Evolutionary conservation across 2,329 filamentous ascomycete genomes (phyloP).

Genomic region (Verticillium isaacii): DNA sequence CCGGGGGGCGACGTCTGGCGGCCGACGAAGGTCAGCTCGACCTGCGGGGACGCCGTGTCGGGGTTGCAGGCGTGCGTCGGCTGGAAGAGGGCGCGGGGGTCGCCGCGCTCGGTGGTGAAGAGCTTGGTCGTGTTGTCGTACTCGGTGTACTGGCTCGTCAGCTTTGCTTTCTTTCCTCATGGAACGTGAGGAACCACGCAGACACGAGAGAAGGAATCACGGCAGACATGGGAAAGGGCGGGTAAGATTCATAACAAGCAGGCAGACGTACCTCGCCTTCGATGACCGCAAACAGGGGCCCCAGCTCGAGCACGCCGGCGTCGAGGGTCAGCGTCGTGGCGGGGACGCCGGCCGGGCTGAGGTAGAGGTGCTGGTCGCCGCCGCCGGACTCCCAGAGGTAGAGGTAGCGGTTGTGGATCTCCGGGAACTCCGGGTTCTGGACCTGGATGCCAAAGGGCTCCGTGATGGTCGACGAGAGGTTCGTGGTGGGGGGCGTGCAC

Average conservation of each 20-base stretch:
- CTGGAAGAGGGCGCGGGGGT: conserved; percentile 34
- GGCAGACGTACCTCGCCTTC: conserved; percentile 33
- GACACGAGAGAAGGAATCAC: no score
- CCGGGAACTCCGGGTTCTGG: conserved; percentile 28
- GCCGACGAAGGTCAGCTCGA: conserved; percentile 27
- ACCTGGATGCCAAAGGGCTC: conserved; percentile 29
- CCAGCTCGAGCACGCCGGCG: conserved; percentile 26
- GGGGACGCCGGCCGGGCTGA: conserved; percentile 29
- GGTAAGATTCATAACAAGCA: neutral
- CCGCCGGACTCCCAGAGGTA: conserved; percentile 30
- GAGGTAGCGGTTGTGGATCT: conserved; percentile 30
- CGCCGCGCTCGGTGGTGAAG: conserved; percentile 40
- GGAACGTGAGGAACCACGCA: no score
- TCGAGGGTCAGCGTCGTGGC: conserved; percentile 31
- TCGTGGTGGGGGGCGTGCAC: conserved; percentile 22
- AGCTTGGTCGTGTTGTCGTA: conserved; percentile 41
- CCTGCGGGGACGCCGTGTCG: conserved; percentile 32
- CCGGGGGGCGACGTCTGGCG: conserved; percentile 20
- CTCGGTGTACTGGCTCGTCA: conserved; percentile 26
- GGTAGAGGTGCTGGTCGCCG: conserved; percentile 34
- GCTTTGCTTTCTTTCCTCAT: no score
- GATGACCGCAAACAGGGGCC: conserved; percentile 29
- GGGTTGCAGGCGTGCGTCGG: conserved; percentile 36
- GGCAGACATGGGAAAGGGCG: neutral
- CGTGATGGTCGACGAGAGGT: conserved; percentile 25